Conservation (phyloP, 2,329 filamentous ascomycete species). For the Aspergillus novofumigatus region DNA sequence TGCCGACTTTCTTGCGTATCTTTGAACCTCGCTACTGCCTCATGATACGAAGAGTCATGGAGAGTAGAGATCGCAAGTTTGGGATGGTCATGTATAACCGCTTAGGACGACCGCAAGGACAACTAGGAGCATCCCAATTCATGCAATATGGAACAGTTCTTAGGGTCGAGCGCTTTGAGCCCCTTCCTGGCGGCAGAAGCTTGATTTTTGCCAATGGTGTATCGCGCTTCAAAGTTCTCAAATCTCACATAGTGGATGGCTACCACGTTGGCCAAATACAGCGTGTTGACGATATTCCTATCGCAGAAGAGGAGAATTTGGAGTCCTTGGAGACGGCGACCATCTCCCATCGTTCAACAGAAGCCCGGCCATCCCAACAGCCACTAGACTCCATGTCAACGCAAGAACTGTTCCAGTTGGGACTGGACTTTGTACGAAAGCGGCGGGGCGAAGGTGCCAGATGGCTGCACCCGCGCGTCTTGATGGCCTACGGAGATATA, state of each 20-base stretch:
- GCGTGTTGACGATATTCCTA: constrained; percentile 73
- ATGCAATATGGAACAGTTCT: constrained; percentile 74
- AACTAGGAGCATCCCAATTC: constrained; percentile 55
- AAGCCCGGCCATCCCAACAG: constrained; percentile 21
- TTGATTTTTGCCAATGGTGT: constrained; percentile 73
- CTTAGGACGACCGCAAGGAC: constrained; percentile 49
- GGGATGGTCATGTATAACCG: constrained; percentile 76
- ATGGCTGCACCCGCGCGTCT: constrained; percentile 70
- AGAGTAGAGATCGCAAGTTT: constrained; percentile 66
- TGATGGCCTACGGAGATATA: constrained; percentile 71
- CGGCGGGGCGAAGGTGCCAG: constrained; percentile 66
- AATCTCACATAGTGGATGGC: constrained; percentile 63
- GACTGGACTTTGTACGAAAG: constrained; percentile 62
- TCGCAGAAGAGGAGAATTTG: constrained; percentile 72
- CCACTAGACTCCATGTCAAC: constrained; percentile 58
- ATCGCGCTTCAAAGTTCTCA: constrained; percentile 69
- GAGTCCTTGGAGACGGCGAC: constrained; percentile 64
- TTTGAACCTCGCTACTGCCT: constrained; percentile 87
- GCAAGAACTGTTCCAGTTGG: constrained; percentile 62
- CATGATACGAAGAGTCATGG: constrained; percentile 78
- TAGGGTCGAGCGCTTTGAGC: constrained; percentile 68
- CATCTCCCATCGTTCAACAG: constrained; percentile 10
- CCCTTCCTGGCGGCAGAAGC: constrained; percentile 75
- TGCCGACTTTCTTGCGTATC: constrained; percentile 84
- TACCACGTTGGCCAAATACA: constrained; percentile 75